Conservation (phyloP, 331 rosid genomes). For the Acacia pycnantha region DNA sequence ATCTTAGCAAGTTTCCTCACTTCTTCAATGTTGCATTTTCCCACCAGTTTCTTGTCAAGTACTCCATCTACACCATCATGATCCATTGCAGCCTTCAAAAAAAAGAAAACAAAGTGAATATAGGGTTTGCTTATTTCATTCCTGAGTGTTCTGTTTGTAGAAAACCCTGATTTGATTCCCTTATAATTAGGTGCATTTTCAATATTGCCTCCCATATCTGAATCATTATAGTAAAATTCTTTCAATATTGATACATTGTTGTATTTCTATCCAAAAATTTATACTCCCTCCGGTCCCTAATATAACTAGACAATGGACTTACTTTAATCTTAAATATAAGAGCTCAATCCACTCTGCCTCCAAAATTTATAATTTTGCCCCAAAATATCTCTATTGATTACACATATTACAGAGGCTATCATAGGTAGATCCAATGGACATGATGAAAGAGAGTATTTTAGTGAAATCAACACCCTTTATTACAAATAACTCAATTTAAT, state of each 20-base stretch:
- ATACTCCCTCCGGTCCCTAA: background rate
- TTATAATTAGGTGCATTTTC: background rate
- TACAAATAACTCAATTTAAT: too few relatives aligned
- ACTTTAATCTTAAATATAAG: too few relatives aligned
- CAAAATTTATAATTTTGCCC: too few relatives aligned
- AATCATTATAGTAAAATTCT: background rate
- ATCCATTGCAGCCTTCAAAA: conserved; percentile 60
- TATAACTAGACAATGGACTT: too few relatives aligned
- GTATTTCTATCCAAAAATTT: background rate
- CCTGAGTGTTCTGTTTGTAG: background rate
- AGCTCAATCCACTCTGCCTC: too few relatives aligned
- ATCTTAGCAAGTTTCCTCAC: conserved; percentile 56
- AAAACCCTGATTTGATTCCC: background rate
- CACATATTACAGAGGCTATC: too few relatives aligned
- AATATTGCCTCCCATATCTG: background rate
- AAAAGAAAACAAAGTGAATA: background rate
- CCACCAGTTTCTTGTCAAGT: conserved; percentile 54
- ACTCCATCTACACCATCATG: conserved; percentile 61
- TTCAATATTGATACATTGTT: background rate
- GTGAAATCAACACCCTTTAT: too few relatives aligned
- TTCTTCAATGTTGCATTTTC: conserved; percentile 51
- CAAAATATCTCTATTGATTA: too few relatives aligned
- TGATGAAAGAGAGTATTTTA: too few relatives aligned
- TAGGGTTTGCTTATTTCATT: background rate
- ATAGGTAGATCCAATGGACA: too few relatives aligned